Conservation (phyloP, 305 asterid species). For the Rubia peregrina region DNA sequence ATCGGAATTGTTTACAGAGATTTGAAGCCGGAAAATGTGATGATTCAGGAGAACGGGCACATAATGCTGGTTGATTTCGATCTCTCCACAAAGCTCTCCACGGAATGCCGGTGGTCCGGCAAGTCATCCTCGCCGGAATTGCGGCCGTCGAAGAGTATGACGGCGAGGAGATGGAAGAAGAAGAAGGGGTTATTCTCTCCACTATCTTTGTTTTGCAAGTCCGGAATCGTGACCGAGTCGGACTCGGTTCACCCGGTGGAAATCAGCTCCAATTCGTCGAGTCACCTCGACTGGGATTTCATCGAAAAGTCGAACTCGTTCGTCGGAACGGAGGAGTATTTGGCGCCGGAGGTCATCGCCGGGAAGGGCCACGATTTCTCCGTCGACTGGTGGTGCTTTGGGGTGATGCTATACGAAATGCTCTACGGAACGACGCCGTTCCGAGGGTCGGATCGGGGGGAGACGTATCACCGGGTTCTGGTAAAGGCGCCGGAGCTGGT, state of each 20-base stretch:
- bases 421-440: conserved; percentile 87
- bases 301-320: conserved; percentile 73
- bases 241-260: conserved; percentile 35
- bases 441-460: conserved; percentile 55
- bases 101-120: conserved; percentile 27
- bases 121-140: conserved; percentile 12
- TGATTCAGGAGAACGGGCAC: conserved; percentile 83
- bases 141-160: conserved; percentile 6
- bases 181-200: conserved; percentile 26
- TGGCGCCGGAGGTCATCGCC: conserved; percentile 77
- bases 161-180: conserved; percentile 19
- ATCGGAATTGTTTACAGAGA: conserved; percentile 84
- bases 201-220: conserved; percentile 30
- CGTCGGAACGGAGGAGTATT: conserved; percentile 91
- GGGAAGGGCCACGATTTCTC: conserved; percentile 89
- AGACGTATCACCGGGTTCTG: conserved; percentile 53
- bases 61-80: conserved; percentile 88
- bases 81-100: conserved; percentile 62
- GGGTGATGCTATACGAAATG: conserved; percentile 78
- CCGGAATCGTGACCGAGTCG: conserved; percentile 39
- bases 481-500: conserved; percentile 40
- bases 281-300: conserved; percentile 33
- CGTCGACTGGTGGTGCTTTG: conserved; percentile 96
- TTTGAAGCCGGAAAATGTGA: conserved; percentile 87
- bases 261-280: conserved; percentile 24